Evolutionary conservation across 345 rosid genomes (phyloP).

Genomic region (Turnera subulata): DNA sequence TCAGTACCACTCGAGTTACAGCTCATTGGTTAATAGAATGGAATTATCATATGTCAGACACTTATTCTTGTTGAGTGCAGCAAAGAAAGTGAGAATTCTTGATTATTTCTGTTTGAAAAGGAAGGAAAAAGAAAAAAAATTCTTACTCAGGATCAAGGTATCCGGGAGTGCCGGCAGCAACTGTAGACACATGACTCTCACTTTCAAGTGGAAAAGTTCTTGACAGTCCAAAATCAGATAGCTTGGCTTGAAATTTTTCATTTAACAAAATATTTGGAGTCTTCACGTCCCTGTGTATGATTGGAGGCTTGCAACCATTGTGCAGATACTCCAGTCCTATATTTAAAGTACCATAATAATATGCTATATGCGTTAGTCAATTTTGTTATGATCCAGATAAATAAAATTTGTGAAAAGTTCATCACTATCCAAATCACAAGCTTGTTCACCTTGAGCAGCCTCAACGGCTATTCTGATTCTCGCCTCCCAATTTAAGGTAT

Average conservation of each 20-base stretch:
- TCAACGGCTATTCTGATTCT: conserved; percentile 19
- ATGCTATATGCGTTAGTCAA: background rate
- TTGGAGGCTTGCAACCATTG: conserved; percentile 14
- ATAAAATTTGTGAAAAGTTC: background rate
- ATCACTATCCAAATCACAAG: no score
- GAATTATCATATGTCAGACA: no score
- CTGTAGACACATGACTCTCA: conserved; percentile 3
- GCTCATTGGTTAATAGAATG: no score
- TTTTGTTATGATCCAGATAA: background rate
- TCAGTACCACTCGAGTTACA: no score
- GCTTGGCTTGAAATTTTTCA: conserved; percentile 11
- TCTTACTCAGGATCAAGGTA: conserved; percentile 20
- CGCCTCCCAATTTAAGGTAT: conserved; percentile 14
- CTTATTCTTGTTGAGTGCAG: no score
- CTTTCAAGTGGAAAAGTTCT: conserved; percentile 9
- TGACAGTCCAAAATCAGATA: conserved; percentile 15
- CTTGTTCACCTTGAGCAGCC: conserved; percentile 16
- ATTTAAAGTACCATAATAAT: background rate
- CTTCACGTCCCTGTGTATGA: conserved; percentile 14
- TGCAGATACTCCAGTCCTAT: conserved; percentile 17
- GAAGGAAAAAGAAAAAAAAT: no score
- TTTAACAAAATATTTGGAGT: conserved; percentile 12
- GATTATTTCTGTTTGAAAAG: no score
- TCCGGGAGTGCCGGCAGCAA: conserved; percentile 8
- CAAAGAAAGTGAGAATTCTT: no score